Percentiles rank a stretch among this genome's conserved stretches.
These are phyloP conservation scores for Teratosphaeriaceae sp. DNA, from an alignment of 2,329 filamentous ascomycete species.

Conservation along the genomic window DNA sequence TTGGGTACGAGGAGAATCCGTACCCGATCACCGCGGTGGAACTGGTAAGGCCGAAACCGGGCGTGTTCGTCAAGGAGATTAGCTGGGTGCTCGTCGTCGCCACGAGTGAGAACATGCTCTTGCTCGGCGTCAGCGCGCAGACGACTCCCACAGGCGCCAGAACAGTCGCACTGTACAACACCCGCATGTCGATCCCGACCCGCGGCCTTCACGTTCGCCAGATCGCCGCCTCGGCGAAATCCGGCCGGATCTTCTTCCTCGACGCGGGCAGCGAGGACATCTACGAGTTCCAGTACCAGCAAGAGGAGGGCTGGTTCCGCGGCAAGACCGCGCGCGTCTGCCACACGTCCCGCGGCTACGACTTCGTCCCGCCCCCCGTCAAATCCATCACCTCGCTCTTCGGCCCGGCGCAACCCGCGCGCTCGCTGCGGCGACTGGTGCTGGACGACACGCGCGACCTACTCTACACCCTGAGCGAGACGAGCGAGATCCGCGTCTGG, in stretches of 20 bases:
- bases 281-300: slow-evolving; percentile 91
- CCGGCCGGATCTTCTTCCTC: slow-evolving; percentile 89
- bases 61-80: slow-evolving; percentile 81
- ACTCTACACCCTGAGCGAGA: slow-evolving; percentile 83
- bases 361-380: slow-evolving; percentile 37
- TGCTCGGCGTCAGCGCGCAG: slow-evolving; percentile 72
- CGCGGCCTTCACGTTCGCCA: slow-evolving; percentile 64
- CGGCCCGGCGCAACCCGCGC: slow-evolving; percentile 35
- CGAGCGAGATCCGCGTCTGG: slow-evolving; percentile 85
- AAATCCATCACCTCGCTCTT: slow-evolving; percentile 20
- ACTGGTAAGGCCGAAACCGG: slow-evolving; percentile 73
- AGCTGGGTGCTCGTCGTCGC: slow-evolving; percentile 85
- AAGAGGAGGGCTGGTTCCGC: slow-evolving; percentile 96
- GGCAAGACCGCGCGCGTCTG: slow-evolving; percentile 63
- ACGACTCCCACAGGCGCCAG: slow-evolving; percentile 61
- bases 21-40: slow-evolving; percentile 89
- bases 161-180: slow-evolving; percentile 75
- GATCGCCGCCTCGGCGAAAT: slow-evolving; percentile 69
- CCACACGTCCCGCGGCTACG: slow-evolving; percentile 52
- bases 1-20: slow-evolving; percentile 84
- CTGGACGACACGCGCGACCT: slow-evolving; percentile 84
- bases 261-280: slow-evolving; percentile 77
- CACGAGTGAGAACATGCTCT: slow-evolving; percentile 73
- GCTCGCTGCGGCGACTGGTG: slow-evolving; percentile 70
- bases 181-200: slow-evolving; percentile 73